Conservation (phyloP, 148 eudicot species). For the Mesembryanthemum crystallinum region DNA sequence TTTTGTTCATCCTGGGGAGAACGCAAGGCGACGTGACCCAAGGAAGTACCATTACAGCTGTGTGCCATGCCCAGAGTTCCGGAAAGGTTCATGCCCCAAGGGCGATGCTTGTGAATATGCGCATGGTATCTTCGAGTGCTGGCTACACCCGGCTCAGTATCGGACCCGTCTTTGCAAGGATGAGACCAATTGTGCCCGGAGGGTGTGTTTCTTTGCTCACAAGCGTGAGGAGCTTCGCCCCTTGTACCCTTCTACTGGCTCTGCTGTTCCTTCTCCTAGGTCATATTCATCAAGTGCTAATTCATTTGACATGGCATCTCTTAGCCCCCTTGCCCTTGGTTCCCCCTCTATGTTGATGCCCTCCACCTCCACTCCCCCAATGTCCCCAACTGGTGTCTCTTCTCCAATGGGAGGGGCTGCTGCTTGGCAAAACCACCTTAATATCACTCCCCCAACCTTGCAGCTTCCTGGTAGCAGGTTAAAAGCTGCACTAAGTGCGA, state of each 20-base stretch:
- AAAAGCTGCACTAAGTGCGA: constrained; percentile 46
- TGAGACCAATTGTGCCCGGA: constrained; percentile 62
- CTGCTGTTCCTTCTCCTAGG: constrained; percentile 83
- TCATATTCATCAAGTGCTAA: constrained; percentile 44
- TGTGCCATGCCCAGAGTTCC: constrained; percentile 93
- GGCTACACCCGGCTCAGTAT: constrained; percentile 98
- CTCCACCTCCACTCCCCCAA: constrained; percentile 56
- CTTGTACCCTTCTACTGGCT: constrained; percentile 85
- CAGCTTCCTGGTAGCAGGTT: constrained; percentile 70
- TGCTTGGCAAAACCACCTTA: constrained; percentile 58
- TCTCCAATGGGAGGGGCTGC: constrained; percentile 52
- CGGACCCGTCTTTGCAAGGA: constrained; percentile 94
- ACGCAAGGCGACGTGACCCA: constrained; percentile 93
- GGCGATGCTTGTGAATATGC: constrained; percentile 92
- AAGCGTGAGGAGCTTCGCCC: constrained; percentile 81
- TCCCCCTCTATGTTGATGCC: constrained; percentile 58
- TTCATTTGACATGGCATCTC: constrained; percentile 45
- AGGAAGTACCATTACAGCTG: constrained; percentile 78
- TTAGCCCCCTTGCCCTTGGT: constrained; percentile 61
- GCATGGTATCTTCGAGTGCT: constrained; percentile 95
- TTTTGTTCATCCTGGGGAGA: constrained; percentile 94
- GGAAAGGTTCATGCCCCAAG: constrained; percentile 68
- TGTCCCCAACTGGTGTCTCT: constrained; percentile 56
- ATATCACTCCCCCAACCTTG: constrained; percentile 52
- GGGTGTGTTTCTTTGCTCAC: constrained; percentile 96